These are phyloP conservation scores for Fusarium tricinctum DNA, from an alignment of 2,329 filamentous ascomycete genomes.

Conservation along the genomic window DNA sequence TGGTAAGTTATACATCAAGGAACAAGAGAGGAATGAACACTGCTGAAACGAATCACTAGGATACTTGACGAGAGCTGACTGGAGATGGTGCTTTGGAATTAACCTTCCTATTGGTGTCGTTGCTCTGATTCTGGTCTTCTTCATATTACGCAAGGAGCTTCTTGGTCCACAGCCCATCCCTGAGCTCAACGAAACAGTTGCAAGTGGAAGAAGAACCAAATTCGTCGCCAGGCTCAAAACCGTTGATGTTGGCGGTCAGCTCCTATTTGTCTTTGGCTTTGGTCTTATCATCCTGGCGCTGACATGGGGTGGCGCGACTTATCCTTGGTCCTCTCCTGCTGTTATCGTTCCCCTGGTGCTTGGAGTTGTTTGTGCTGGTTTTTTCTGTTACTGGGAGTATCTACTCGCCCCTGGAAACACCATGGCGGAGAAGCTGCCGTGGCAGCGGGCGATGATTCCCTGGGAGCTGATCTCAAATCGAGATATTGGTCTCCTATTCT, in stretches of 20 bases:
- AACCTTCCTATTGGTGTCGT: conserved; percentile 69
- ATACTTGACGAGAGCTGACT: conserved; percentile 67
- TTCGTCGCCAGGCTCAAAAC: conserved; percentile 65
- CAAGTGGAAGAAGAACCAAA: conserved; percentile 50
- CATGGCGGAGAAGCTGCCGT: conserved; percentile 64
- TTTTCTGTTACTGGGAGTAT: conserved; percentile 67
- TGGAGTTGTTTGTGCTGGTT: conserved; percentile 58
- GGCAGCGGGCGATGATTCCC: conserved; percentile 74
- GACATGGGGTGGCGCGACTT: conserved; percentile 69
- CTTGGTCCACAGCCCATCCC: conserved; percentile 65
- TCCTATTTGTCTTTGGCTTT: conserved; percentile 68
- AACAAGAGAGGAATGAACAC: neutral
- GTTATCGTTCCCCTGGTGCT: conserved; percentile 65
- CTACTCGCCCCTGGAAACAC: conserved; percentile 64
- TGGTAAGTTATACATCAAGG: conserved; percentile 48
- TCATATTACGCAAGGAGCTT: conserved; percentile 71
- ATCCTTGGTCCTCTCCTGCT: conserved; percentile 64
- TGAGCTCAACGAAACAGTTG: conserved; percentile 59
- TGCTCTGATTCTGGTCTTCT: conserved; percentile 66
- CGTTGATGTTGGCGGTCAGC: conserved; percentile 68
- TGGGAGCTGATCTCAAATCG: conserved; percentile 69
- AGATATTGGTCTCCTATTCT: conserved; percentile 73
- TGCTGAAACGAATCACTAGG: conserved; percentile 46
- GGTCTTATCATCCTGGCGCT: conserved; percentile 68
- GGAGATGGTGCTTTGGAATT: conserved; percentile 77